These are phyloP conservation scores for Cystobasidium tubakii DNA, from an alignment of 768 basidiomycete species.

Conservation along the genomic window DNA sequence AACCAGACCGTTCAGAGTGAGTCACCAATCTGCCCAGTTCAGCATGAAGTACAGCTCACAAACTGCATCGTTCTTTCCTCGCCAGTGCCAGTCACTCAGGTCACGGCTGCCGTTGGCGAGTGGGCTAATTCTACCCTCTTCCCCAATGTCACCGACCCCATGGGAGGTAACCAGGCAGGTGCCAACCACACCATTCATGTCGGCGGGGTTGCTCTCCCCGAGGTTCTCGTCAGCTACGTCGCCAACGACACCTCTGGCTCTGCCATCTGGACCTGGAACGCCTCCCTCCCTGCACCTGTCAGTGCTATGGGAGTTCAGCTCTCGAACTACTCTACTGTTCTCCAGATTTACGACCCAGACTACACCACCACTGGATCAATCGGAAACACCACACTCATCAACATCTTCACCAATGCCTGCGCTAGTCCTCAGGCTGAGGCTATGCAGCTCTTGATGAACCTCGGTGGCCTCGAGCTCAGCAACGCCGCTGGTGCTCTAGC, in stretches of 20 bases:
- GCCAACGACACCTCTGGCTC: conserved; percentile 10
- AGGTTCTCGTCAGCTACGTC: conserved; percentile 25
- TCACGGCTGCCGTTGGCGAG: background rate
- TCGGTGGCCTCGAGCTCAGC: conserved; percentile 30
- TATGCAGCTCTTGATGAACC: conserved; percentile 13
- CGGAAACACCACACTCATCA: conserved; percentile 20
- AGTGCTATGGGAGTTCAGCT: conserved; percentile 11
- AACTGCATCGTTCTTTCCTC: too few relatives aligned
- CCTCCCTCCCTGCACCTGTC: conserved; percentile 1
- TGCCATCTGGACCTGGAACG: conserved; percentile 31
- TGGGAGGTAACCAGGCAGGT: conserved; percentile 19
- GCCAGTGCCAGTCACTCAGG: conserved; percentile 25
- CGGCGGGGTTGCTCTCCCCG: conserved; percentile 3
- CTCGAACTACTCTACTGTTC: conserved; percentile 31
- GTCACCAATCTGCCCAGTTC: background rate
- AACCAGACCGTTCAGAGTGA: conserved; percentile 23
- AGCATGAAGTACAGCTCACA: background rate
- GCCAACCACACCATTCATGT: conserved; percentile 35
- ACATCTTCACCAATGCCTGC: conserved; percentile 31
- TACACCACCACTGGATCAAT: conserved; percentile 21
- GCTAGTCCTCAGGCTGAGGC: conserved; percentile 29
- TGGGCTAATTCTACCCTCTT: conserved; percentile 27
- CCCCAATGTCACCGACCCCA: conserved; percentile 26
- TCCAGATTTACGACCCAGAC: conserved; percentile 30
- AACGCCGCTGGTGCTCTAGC: background rate